phyloP scores from a whole-genome alignment of 371 early-diverging fungal genomes.

The Syncephalastrum racemosum region DNA sequence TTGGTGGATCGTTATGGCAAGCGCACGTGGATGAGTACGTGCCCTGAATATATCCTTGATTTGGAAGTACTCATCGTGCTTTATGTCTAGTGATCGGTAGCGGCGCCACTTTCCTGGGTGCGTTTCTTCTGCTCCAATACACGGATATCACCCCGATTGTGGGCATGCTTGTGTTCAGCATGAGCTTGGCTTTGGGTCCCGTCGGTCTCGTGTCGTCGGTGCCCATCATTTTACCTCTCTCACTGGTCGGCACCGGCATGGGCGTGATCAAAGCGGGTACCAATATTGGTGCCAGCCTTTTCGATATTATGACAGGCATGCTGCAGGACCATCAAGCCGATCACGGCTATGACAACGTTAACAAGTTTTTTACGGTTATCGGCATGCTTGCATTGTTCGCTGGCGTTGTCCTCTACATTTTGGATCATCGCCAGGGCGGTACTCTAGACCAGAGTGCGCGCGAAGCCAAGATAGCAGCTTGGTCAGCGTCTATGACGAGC shows the following conservation, averaged over 20 bases:
- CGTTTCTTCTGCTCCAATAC: conserved; percentile 50
- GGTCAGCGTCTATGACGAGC: too few relatives aligned
- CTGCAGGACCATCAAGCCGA: conserved; percentile 53
- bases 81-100: conserved; percentile 39
- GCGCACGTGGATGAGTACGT: conserved; percentile 47
- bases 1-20: conserved; percentile 59
- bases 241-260: conserved; percentile 64
- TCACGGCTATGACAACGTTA: conserved; percentile 50
- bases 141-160: conserved; percentile 50
- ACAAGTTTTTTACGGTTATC: conserved; percentile 51
- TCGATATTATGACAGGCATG: conserved; percentile 63
- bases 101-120: conserved; percentile 33
- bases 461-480: background rate
- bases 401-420: conserved; percentile 38
- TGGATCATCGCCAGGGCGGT: conserved; percentile 14
- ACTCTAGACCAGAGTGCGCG: conserved; percentile 9
- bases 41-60: background rate
- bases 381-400: conserved; percentile 40
- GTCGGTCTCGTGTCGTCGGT: conserved; percentile 65
- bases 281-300: conserved; percentile 63
- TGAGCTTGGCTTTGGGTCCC: conserved; percentile 69
- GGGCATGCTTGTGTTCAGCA: conserved; percentile 61
- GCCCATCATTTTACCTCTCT: conserved; percentile 57
- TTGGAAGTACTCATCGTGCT: background rate
- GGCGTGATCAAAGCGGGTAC: conserved; percentile 67